phyloP scores from a whole-genome alignment of 2,329 filamentous ascomycete genomes.

The Aspergillus aculeatus region DNA sequence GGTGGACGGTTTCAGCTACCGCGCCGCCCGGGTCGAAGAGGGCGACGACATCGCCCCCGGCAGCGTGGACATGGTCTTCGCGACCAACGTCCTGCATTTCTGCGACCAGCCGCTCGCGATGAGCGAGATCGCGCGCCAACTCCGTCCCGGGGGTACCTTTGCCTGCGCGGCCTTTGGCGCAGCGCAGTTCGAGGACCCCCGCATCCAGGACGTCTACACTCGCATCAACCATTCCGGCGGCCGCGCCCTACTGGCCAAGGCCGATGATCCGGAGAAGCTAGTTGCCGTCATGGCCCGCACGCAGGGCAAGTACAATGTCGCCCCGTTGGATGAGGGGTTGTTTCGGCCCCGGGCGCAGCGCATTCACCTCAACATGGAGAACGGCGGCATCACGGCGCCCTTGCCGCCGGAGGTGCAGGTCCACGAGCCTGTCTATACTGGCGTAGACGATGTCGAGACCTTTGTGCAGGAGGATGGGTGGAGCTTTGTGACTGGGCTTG shows the following conservation, averaged over 20 bases:
- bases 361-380: not conserved
- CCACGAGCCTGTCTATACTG: not conserved
- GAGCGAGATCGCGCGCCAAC: not conserved
- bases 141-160: not conserved
- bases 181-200: not conserved
- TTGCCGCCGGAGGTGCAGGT: not conserved
- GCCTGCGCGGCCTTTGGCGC: not conserved
- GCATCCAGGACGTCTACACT: not conserved
- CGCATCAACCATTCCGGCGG: not conserved
- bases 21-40: not conserved
- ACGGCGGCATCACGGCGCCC: not conserved
- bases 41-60: not conserved
- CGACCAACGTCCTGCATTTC: not conserved
- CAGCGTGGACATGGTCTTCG: not conserved
- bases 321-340: not conserved
- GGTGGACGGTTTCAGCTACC: not conserved
- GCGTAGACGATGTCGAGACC: not conserved
- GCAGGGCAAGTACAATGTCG: not conserved
- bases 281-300: not conserved
- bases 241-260: not conserved
- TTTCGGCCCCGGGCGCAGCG: not conserved
- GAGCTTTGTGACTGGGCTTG: not conserved
- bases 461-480: not conserved
- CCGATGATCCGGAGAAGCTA: not conserved
- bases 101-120: not conserved